Conservation (phyloP, 176 grass and related monocot genomes). For the Eleusine coracana region DNA sequence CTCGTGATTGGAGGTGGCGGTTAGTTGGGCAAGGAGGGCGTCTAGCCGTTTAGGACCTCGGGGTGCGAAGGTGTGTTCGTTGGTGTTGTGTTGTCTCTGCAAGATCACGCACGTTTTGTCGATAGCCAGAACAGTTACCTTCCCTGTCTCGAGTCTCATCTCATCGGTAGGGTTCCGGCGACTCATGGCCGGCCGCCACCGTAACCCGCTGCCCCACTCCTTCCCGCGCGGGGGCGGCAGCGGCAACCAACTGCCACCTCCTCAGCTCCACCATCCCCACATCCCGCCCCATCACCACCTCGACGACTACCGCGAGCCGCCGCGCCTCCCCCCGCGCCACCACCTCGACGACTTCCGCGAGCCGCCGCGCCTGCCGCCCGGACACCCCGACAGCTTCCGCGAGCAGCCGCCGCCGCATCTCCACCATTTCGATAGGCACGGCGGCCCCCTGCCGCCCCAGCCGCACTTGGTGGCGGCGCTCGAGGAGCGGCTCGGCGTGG, state of each 20-base stretch:
- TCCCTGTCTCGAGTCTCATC: neutral
- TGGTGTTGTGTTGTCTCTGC: neutral
- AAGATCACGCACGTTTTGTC: neutral
- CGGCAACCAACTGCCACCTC: constrained; percentile 40
- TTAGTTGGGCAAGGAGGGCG: no score
- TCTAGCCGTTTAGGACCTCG: no score
- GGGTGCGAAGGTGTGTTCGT: no score
- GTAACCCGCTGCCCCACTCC: constrained; percentile 36
- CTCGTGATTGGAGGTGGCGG: no score
- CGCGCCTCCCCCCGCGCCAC: constrained; percentile 44
- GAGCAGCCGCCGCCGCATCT: constrained; percentile 28
- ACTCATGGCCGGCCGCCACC: constrained; percentile 68
- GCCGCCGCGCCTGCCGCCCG: constrained; percentile 30
- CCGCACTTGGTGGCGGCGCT: constrained; percentile 56
- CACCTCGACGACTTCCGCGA: constrained; percentile 54
- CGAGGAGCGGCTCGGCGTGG: constrained; percentile 80
- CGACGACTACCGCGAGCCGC: constrained; percentile 53
- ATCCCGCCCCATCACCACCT: constrained; percentile 40
- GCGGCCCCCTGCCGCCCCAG: constrained; percentile 38
- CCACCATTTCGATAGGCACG: constrained; percentile 52
- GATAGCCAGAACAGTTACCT: neutral
- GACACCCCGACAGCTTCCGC: constrained; percentile 47
- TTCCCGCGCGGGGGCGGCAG: constrained; percentile 28
- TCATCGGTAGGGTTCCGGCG: constrained; percentile 51
- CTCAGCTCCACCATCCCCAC: constrained; percentile 33